phyloP scores from a whole-genome alignment of 2,329 filamentous ascomycete genomes.

The Podosphaera leucotricha region DNA sequence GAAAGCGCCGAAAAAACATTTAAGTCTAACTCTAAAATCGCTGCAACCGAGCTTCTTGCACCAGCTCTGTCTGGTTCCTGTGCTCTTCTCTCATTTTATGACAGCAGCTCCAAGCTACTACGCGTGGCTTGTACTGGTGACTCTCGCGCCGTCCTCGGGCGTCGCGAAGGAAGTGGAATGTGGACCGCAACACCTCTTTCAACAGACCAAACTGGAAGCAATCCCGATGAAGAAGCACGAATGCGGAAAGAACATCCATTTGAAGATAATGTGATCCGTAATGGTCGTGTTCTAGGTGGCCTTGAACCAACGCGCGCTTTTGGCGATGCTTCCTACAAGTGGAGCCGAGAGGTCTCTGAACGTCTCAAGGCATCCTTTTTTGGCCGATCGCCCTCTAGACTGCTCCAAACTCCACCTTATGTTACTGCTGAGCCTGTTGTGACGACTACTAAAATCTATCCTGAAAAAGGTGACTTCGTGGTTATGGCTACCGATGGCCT shows the following conservation, averaged over 20 bases:
- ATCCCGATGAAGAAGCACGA: conserved; percentile 59
- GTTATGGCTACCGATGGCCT: conserved; percentile 92
- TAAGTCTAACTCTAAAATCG: conserved; percentile 69
- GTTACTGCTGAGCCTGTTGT: conserved; percentile 91
- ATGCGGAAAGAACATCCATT: conserved; percentile 71
- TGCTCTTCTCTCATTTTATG: conserved; percentile 88
- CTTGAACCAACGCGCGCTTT: conserved; percentile 87
- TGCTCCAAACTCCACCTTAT: conserved; percentile 80
- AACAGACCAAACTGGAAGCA: conserved; percentile 81
- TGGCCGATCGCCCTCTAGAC: conserved; percentile 49
- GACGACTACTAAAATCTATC: conserved; percentile 77
- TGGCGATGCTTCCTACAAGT: conserved; percentile 93
- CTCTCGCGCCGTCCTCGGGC: conserved; percentile 80
- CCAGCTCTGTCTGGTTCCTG: conserved; percentile 94
- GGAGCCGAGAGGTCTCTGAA: conserved; percentile 64
- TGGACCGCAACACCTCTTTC: conserved; percentile 83
- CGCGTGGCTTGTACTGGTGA: conserved; percentile 93
- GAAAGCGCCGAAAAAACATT: conserved; percentile 80
- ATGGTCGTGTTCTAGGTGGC: conserved; percentile 76
- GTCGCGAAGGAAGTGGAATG: conserved; percentile 54
- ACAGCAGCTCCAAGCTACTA: conserved; percentile 63
- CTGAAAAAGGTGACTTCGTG: conserved; percentile 77
- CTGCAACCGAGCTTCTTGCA: conserved; percentile 74
- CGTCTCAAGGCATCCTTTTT: conserved; percentile 74
- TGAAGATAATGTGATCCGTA: conserved; percentile 66